Evolutionary conservation across 495 filamentous ascomycete genomes (phyloP), one percentile per base, ranked within the genome.

Genomic region (Trichoderma parareesei): DNA sequence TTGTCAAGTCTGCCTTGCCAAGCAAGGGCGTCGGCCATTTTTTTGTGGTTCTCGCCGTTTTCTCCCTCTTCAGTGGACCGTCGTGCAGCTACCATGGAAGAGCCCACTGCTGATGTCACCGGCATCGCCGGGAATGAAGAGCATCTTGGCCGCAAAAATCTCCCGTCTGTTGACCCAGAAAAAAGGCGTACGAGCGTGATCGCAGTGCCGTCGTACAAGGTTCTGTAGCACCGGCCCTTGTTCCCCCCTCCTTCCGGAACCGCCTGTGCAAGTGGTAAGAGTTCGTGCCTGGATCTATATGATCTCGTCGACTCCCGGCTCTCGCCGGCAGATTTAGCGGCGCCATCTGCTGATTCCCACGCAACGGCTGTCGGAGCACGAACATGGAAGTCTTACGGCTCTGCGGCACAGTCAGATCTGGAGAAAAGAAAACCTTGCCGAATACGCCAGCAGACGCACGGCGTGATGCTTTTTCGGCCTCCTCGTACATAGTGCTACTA

Each of bases 31-130:
- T 11, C 20, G 33, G 9, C 27, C 18, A 5, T 49, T 49, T 46
- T 27, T 1, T 46, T 49, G 11, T 57, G 16, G 16, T 35, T 57
- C 18, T 10, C 13, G 14, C 53, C 8, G 14, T n/a, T 57, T 55
- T 18, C 18, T 27, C 43, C 13, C 43, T 57, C 53, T 57, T 33
- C 53, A 57, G 53, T 57, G 53, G 53, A 37, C 27, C 20, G 3
- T 57, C 8, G 8, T 57, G 53, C 53, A 57, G 27, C 33, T 33
- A 10, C 27, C 27, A 27, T 27, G 27, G 27, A 27, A 27, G 27
- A 27, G 27, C 27, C 53, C 53, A 57, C 53, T 27, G 53, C 53
- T 57, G 53, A 57, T 57, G 53, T 57, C 27, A 57, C 53, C 53
- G 53, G 53, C 53, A 57, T 57, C 53, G 33, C 53, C 53, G 53